Percentiles rank a stretch among this genome's conserved stretches.
Conservation (phyloP, 164 flowering plant species). For the Amborella trichopoda region DNA sequence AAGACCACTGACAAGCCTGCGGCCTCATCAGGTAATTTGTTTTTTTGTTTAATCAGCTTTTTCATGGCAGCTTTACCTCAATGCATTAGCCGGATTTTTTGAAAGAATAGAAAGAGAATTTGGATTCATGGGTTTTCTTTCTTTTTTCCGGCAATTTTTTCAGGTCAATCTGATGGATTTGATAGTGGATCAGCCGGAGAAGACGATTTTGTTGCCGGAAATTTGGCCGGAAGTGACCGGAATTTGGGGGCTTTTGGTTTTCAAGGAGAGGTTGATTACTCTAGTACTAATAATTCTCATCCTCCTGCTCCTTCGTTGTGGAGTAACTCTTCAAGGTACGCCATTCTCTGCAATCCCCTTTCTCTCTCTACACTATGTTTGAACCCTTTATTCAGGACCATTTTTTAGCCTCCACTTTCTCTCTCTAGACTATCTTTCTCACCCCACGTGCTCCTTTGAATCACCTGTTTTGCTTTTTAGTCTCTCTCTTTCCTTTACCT, state of each 20-base stretch:
- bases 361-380: conserved; percentile 3
- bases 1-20: conserved; percentile 76
- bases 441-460: too few relatives aligned
- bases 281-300: too few relatives aligned
- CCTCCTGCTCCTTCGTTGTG: conserved; percentile 30
- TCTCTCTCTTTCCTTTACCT: too few relatives aligned
- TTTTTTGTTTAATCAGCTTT: conserved; percentile 11
- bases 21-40: conserved; percentile 66
- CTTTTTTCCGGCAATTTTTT: conserved; percentile 1
- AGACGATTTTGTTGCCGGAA: conserved; percentile 25
- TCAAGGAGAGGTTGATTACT: conserved; percentile 24
- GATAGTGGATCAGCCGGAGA: conserved; percentile 26
- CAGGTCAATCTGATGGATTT: conserved; percentile 49
- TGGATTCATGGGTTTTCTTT: conserved; percentile 4
- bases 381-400: too few relatives aligned
- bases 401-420: too few relatives aligned
- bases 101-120: too few relatives aligned
- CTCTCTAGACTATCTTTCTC: too few relatives aligned
- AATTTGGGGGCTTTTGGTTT: conserved; percentile 4
- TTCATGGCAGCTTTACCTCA: conserved; percentile 9
- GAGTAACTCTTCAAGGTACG: conserved; percentile 49
- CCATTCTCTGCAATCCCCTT: neutral
- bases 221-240: conserved; percentile 8
- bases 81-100: conserved; percentile 6
- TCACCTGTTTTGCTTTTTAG: too few relatives aligned